Percentiles rank a stretch among this genome's conserved stretches.
Evolutionary conservation across 768 basidiomycete genomes (phyloP).

Genomic region (Boletales sp.): DNA sequence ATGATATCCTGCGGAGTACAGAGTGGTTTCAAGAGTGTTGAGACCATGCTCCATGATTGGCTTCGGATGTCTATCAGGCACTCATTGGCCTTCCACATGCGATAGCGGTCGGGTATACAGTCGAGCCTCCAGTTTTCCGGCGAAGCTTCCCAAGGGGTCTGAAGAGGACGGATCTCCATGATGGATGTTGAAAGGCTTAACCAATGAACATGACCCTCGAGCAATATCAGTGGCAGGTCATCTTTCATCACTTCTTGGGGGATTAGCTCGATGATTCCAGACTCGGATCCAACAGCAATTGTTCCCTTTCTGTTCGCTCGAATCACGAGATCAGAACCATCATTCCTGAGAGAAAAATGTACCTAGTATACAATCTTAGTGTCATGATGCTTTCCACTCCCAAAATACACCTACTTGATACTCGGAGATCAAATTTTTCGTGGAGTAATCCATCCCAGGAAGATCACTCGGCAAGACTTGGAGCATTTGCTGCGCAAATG

Average conservation of each 20-base stretch:
- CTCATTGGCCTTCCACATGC: background rate
- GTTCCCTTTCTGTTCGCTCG: constrained; percentile 2
- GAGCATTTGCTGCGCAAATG: too few relatives aligned
- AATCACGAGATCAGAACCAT: constrained; percentile 8
- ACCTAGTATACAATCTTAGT: too few relatives aligned
- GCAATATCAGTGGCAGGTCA: constrained; percentile 10
- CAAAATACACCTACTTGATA: background rate
- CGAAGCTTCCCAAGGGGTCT: constrained; percentile 14
- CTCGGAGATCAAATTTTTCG: constrained; percentile 5
- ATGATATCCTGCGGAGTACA: constrained; percentile 12
- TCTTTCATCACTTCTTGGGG: constrained; percentile 11
- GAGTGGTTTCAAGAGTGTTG: constrained; percentile 10
- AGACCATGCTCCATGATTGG: constrained; percentile 20
- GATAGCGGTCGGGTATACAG: background rate
- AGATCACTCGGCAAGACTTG: too few relatives aligned
- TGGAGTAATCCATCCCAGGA: too few relatives aligned
- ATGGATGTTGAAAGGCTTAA: constrained; percentile 16
- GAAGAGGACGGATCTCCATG: constrained; percentile 24
- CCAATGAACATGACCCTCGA: constrained; percentile 24
- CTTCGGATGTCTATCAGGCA: constrained; percentile 24
- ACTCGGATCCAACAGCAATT: too few relatives aligned
- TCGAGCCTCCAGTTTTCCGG: constrained; percentile 20
- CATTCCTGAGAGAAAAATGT: too few relatives aligned
- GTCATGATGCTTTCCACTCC: too few relatives aligned
- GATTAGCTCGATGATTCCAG: constrained; percentile 16